phyloP scores from a whole-genome alignment of 176 grass and related monocot genomes.

The Coix lacrymajobi region DNA sequence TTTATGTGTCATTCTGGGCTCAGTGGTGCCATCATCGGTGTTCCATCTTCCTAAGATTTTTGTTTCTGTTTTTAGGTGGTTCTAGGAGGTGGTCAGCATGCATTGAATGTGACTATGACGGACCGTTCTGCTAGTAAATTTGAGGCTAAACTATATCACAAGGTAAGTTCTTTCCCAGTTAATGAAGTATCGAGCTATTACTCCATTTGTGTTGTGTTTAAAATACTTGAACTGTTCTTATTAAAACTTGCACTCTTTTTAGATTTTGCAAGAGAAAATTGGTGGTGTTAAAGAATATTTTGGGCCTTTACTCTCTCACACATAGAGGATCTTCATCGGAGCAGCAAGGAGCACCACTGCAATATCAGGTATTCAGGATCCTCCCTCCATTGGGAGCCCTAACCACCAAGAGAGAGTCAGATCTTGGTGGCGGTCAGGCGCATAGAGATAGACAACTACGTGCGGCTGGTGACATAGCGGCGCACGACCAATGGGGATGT shows the following conservation, averaged over 20 bases:
- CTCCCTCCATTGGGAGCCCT: too few relatives aligned
- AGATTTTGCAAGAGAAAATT: too few relatives aligned
- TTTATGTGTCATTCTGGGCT: neutral
- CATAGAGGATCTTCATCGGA: too few relatives aligned
- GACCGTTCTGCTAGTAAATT: constrained; percentile 73
- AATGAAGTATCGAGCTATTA: neutral
- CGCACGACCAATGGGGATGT: too few relatives aligned
- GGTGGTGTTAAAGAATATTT: too few relatives aligned
- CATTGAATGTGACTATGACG: constrained; percentile 67
- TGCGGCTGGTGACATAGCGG: too few relatives aligned
- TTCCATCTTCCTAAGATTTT: neutral
- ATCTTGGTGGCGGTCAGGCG: too few relatives aligned
- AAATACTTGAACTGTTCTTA: neutral
- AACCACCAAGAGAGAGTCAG: too few relatives aligned
- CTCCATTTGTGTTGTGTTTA: neutral
- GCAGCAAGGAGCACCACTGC: too few relatives aligned
- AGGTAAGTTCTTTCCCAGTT: constrained; percentile 22
- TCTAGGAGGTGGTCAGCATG: constrained; percentile 53
- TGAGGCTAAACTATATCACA: constrained; percentile 79
- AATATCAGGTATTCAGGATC: too few relatives aligned
- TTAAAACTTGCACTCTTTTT: neutral
- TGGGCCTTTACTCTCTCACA: too few relatives aligned
- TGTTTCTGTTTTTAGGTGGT: constrained; percentile 41
- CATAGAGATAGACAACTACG: too few relatives aligned
- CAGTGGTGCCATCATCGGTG: neutral